Percentiles rank a stretch among this genome's conserved stretches.
Conservation (phyloP, 2,329 filamentous ascomycete species). For the Nannizzia gypsea region DNA sequence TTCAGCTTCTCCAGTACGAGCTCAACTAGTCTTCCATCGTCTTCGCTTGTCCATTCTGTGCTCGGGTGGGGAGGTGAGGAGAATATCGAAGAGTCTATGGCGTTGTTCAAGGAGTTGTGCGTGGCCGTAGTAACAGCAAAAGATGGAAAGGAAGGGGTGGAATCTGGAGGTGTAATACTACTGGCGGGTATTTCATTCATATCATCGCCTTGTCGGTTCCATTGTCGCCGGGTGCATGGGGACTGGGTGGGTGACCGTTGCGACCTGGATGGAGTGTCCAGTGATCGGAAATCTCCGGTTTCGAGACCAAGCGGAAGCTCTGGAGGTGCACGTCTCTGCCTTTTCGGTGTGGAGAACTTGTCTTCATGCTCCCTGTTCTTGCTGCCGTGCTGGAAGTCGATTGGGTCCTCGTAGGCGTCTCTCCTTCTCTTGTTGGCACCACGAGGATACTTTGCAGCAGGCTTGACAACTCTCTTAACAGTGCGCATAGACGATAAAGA, state of each 20-base stretch:
- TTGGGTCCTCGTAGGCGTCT: slow-evolving; percentile 29
- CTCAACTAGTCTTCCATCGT: slow-evolving; percentile 33
- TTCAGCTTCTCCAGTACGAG: slow-evolving; percentile 35
- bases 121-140: background rate
- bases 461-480: slow-evolving; percentile 22
- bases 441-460: slow-evolving; percentile 14
- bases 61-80: slow-evolving; percentile 5
- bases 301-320: slow-evolving; percentile 36
- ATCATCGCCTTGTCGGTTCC: slow-evolving; percentile 12
- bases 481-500: slow-evolving; percentile 15
- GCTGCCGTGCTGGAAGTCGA: slow-evolving; percentile 7
- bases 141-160: background rate
- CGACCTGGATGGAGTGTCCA: slow-evolving; percentile 18
- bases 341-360: slow-evolving; percentile 35
- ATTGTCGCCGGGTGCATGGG: slow-evolving; percentile 14
- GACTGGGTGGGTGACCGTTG: slow-evolving; percentile 22
- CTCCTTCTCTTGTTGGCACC: slow-evolving; percentile 13
- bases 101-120: slow-evolving; percentile 1
- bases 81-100: slow-evolving; percentile 3
- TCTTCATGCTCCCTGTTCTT: slow-evolving; percentile 9
- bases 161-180: background rate
- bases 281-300: slow-evolving; percentile 33
- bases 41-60: slow-evolving; percentile 28
- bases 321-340: slow-evolving; percentile 31
- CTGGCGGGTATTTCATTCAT: slow-evolving; percentile 7